phyloP scores from a whole-genome alignment of 2,329 filamentous ascomycete genomes.

The Aspergillus costaricaensis region DNA sequence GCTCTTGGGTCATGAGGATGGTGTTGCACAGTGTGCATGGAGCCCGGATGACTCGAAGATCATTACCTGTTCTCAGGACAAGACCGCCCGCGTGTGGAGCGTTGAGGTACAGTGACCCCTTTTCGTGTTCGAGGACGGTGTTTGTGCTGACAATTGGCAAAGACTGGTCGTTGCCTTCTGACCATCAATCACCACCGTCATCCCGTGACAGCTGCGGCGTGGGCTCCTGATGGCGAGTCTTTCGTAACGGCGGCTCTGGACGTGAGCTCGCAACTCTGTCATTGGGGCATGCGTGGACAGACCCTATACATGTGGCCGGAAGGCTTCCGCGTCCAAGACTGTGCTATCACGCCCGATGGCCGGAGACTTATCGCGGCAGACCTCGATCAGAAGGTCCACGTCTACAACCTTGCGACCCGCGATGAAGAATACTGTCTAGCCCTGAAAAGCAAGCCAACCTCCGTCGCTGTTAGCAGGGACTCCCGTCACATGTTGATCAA shows the following conservation, averaged over 20 bases:
- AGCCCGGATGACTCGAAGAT: conserved; percentile 87
- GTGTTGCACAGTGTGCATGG: conserved; percentile 82
- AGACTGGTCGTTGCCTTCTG: conserved; percentile 66
- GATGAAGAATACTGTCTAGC: conserved; percentile 75
- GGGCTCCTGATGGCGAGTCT: conserved; percentile 73
- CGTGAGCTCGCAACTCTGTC: conserved; percentile 64
- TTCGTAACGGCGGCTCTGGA: conserved; percentile 82
- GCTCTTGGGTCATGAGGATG: conserved; percentile 66
- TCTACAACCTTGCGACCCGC: conserved; percentile 77
- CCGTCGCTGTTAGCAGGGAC: conserved; percentile 77
- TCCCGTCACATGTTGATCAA: conserved; percentile 82
- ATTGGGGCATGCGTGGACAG: conserved; percentile 68
- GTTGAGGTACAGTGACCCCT: conserved; percentile 52
- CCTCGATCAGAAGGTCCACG: conserved; percentile 67
- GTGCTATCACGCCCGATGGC: conserved; percentile 80
- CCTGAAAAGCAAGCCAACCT: conserved; percentile 70
- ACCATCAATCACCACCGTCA: conserved; percentile 73
- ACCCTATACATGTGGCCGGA: conserved; percentile 67
- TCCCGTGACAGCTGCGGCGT: conserved; percentile 86
- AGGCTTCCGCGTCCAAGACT: conserved; percentile 76
- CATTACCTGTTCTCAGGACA: conserved; percentile 78
- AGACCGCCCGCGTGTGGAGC: conserved; percentile 74
- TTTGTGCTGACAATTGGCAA: conserved; percentile 17
- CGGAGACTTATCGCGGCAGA: conserved; percentile 78
- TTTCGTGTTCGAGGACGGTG: background rate